Evolutionary conservation across 2,329 filamentous ascomycete genomes (phyloP).

Genomic region (Plenodomus lindquistii): DNA sequence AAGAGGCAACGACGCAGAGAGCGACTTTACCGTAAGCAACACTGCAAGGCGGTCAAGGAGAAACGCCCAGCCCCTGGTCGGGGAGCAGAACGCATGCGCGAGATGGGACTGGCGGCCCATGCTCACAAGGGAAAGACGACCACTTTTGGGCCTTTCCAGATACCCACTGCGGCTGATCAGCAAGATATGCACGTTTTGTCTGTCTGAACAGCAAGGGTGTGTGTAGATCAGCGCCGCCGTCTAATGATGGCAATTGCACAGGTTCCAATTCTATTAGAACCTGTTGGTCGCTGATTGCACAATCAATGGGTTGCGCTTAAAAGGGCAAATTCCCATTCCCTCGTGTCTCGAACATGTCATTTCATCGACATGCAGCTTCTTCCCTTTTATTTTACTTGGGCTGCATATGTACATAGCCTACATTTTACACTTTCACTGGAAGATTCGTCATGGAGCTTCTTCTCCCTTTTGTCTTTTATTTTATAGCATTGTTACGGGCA

Average conservation of each 20-base stretch:
- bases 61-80: slow-evolving; percentile 72
- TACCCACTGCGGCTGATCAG: slow-evolving; percentile 31
- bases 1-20: slow-evolving; percentile 92
- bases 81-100: slow-evolving; percentile 90
- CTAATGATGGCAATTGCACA: slow-evolving; percentile 39
- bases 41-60: slow-evolving; percentile 76
- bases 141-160: slow-evolving; percentile 30
- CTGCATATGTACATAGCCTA: slow-evolving; percentile 28
- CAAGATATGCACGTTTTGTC: slow-evolving; percentile 52
- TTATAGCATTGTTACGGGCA: slow-evolving; percentile 6
- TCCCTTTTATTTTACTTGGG: slow-evolving; percentile 12
- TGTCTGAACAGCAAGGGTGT: slow-evolving; percentile 28
- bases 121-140: slow-evolving; percentile 59
- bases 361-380: slow-evolving; percentile 12
- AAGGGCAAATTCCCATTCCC: no score
- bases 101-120: slow-evolving; percentile 86
- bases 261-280: slow-evolving; percentile 15
- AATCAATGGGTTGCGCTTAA: not conserved
- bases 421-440: not conserved
- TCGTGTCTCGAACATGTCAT: slow-evolving; percentile 14
- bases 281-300: slow-evolving; percentile 48
- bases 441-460: not conserved
- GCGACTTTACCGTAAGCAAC: slow-evolving; percentile 88
- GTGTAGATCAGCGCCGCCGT: slow-evolving; percentile 46
- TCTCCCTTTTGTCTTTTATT: slow-evolving; percentile 8